phyloP scores from a whole-genome alignment of 2,329 filamentous ascomycete species.

The Chaetomiaceae sp. region DNA sequence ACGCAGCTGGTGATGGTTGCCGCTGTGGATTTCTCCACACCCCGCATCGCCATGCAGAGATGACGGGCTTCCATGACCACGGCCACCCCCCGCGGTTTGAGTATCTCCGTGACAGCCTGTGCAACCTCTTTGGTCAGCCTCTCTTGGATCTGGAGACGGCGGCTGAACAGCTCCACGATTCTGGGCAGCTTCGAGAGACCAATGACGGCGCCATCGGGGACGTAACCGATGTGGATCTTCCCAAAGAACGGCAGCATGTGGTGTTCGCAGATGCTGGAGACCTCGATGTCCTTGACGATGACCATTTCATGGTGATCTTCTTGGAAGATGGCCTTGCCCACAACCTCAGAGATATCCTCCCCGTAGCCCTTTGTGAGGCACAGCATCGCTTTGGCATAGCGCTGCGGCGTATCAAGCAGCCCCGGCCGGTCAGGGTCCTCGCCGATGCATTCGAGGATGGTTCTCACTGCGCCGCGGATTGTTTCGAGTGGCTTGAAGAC shows the following conservation, averaged over 20 bases:
- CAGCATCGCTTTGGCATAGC: conserved; percentile 92
- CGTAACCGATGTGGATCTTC: conserved; percentile 99
- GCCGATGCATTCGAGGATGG: conserved; percentile 61
- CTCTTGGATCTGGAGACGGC: conserved; percentile 91
- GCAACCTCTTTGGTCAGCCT: conserved; percentile 93
- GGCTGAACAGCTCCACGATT: conserved; percentile 94
- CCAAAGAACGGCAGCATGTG: conserved; percentile 94
- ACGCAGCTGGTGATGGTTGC: conserved; percentile 97
- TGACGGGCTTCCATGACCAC: conserved; percentile 97
- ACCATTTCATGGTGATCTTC: conserved; percentile 96
- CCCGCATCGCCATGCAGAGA: conserved; percentile 97
- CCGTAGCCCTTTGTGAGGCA: conserved; percentile 97
- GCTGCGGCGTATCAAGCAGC: conserved; percentile 62
- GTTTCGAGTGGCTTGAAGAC: conserved; percentile 43
- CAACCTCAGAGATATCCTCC: conserved; percentile 82
- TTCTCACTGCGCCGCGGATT: conserved; percentile 54
- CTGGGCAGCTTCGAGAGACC: conserved; percentile 92
- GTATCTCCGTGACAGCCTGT: conserved; percentile 85
- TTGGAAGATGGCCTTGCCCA: conserved; percentile 90
- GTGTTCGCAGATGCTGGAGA: conserved; percentile 92
- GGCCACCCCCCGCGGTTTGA: conserved; percentile 89
- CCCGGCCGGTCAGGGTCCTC: conserved; percentile 61
- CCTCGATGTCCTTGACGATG: conserved; percentile 94
- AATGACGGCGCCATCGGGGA: conserved; percentile 83
- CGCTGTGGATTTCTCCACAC: conserved; percentile 81